Conservation (phyloP, 768 basidiomycete species). For the Russula sp. region DNA sequence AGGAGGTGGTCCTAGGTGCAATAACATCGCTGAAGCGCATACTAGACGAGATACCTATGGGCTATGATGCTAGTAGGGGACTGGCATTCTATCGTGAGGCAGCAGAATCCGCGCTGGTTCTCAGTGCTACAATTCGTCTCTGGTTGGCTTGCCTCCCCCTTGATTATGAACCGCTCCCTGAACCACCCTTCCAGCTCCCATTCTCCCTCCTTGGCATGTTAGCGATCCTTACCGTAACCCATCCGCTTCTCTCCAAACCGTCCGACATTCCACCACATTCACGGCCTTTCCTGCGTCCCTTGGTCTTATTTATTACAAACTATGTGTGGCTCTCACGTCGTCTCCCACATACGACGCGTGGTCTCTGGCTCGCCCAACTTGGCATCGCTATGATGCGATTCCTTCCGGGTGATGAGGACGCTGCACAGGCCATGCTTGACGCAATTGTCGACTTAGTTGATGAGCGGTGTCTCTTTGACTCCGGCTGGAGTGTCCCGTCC, state of each 20-base stretch:
- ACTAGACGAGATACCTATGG: slow-evolving; percentile 16
- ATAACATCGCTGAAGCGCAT: slow-evolving; percentile 19
- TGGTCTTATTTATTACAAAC: slow-evolving; percentile 44
- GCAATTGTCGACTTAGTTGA: slow-evolving; percentile 35
- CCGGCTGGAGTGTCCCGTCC: slow-evolving; percentile 32
- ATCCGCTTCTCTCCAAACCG: slow-evolving; percentile 42
- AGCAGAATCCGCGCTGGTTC: slow-evolving; percentile 30
- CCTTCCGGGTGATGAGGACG: slow-evolving; percentile 70
- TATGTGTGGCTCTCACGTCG: slow-evolving; percentile 55
- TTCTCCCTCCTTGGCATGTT: slow-evolving; percentile 48
- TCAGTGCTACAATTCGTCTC: slow-evolving; percentile 48
- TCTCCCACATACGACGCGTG: slow-evolving; percentile 46
- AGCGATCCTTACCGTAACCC: slow-evolving; percentile 42
- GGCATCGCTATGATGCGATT: slow-evolving; percentile 47
- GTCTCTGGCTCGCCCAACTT: slow-evolving; percentile 63
- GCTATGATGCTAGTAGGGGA: slow-evolving; percentile 4
- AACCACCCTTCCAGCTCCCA: slow-evolving; percentile 58
- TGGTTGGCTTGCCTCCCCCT: slow-evolving; percentile 58
- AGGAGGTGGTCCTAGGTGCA: slow-evolving; percentile 23
- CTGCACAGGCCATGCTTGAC: slow-evolving; percentile 38
- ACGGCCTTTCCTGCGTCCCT: slow-evolving; percentile 38
- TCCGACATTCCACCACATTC: slow-evolving; percentile 26
- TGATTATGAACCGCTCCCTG: slow-evolving; percentile 32
- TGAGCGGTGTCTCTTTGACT: slow-evolving; percentile 35
- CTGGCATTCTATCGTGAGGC: slow-evolving; percentile 26